Conservation (phyloP, 164 flowering plant genomes). For the Chloranthus sessilifolius region DNA sequence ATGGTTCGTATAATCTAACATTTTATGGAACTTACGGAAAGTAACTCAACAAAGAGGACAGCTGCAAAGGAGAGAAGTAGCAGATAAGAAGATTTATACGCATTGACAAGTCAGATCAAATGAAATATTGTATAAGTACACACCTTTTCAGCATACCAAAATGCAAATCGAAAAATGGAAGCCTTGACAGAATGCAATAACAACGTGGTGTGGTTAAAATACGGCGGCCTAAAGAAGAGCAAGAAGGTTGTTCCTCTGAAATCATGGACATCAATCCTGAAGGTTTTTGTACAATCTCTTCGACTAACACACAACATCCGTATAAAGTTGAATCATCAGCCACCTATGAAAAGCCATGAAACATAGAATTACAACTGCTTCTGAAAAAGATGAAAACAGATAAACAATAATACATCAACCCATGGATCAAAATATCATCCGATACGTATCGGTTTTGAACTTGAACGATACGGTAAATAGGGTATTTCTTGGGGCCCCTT, state of each 20-base stretch:
- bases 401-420: too few relatives aligned
- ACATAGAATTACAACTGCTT: not conserved
- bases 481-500: too few relatives aligned
- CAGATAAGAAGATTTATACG: too few relatives aligned
- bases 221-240: conserved; percentile 51
- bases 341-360: conserved; percentile 42
- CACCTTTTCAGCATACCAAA: conserved; percentile 91
- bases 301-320: conserved; percentile 94
- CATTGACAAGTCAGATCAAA: too few relatives aligned
- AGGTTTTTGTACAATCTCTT: conserved; percentile 81
- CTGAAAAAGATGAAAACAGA: not conserved
- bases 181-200: conserved; percentile 94
- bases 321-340: conserved; percentile 95
- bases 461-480: too few relatives aligned
- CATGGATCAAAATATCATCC: too few relatives aligned
- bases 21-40: too few relatives aligned
- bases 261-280: conserved; percentile 80
- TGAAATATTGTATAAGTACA: too few relatives aligned
- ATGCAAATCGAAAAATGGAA: conserved; percentile 94
- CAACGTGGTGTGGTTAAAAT: conserved; percentile 87
- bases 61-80: too few relatives aligned
- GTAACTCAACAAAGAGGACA: too few relatives aligned
- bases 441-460: too few relatives aligned
- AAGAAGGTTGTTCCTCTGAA: conserved; percentile 41
- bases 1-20: too few relatives aligned